A percentile compares a stretch with the other conserved stretches of the same genome.
Conservation (phyloP, 768 basidiomycete species). For the Amylocystis lapponica region DNA sequence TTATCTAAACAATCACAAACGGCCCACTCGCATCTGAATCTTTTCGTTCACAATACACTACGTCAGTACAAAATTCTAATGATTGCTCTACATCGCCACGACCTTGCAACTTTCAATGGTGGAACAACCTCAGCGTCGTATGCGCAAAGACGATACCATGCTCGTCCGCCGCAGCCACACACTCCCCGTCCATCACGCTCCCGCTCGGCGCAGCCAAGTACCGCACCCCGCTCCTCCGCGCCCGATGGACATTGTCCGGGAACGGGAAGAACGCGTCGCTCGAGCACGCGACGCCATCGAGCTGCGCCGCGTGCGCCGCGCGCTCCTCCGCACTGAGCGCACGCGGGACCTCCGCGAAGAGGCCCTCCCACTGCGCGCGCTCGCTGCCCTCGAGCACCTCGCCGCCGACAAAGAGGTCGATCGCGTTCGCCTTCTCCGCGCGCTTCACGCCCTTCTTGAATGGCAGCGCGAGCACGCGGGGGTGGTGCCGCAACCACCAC, state of each 20-base stretch:
- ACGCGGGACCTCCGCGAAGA: constrained; percentile 71
- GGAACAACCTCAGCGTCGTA: constrained; percentile 84
- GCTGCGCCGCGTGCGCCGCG: constrained; percentile 62
- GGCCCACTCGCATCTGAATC: too few relatives aligned
- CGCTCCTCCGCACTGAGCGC: constrained; percentile 66
- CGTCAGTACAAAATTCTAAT: too few relatives aligned
- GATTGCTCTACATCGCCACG: too few relatives aligned
- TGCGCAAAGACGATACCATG: constrained; percentile 88
- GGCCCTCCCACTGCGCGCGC: constrained; percentile 82
- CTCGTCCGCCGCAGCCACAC: constrained; percentile 95
- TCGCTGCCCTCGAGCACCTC: constrained; percentile 87
- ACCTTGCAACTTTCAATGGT: constrained; percentile 69
- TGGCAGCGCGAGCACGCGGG: constrained; percentile 84
- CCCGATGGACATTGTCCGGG: constrained; percentile 95
- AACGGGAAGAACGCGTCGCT: constrained; percentile 99
- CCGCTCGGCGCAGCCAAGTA: constrained; percentile 92
- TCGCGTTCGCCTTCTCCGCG: constrained; percentile 97
- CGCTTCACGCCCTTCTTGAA: constrained; percentile 98
- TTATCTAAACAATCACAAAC: too few relatives aligned
- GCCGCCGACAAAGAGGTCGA: constrained; percentile 91
- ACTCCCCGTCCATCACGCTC: constrained; percentile 95
- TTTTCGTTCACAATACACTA: too few relatives aligned
- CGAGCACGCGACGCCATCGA: constrained; percentile 87
- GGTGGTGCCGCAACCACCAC: constrained; percentile 99
- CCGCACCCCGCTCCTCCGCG: constrained; percentile 83